Conservation (phyloP, 2,329 filamentous ascomycete species). For the Phoma sp. region DNA sequence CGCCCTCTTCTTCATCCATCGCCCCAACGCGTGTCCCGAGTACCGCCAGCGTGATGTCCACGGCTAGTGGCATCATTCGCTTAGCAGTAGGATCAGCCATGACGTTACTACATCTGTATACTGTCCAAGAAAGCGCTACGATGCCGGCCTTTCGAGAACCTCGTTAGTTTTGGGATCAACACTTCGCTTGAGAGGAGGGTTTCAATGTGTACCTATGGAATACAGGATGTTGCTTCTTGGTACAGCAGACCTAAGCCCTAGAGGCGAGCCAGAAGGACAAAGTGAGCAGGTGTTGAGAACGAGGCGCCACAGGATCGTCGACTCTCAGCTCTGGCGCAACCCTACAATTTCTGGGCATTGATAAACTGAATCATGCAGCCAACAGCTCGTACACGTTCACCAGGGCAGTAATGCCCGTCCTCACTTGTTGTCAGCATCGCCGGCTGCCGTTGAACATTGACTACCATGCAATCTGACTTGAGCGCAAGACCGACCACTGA, state of each 20-base stretch:
- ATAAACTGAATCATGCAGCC: too few species aligned
- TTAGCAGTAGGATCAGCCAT: slow-evolving; percentile 12
- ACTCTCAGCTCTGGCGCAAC: not conserved
- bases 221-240: slow-evolving; percentile 1
- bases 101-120: slow-evolving; percentile 6
- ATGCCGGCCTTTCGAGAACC: not conserved
- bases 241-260: not conserved
- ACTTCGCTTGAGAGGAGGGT: not conserved
- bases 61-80: slow-evolving; percentile 12
- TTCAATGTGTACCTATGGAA: not conserved
- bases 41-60: slow-evolving; percentile 1
- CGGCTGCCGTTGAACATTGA: not conserved
- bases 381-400: too few species aligned
- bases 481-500: slow-evolving; percentile 2
- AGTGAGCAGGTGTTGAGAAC: not conserved
- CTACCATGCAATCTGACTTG: not conserved
- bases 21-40: not conserved
- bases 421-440: not conserved
- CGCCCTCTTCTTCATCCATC: not conserved
- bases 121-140: not conserved
- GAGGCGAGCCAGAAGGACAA: not conserved
- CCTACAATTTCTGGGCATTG: not conserved
- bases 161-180: not conserved
- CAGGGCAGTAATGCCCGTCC: not conserved
- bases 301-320: not conserved